These are phyloP conservation scores for Cryptococcus sp. DNA, from an alignment of 1,284 basidiomycete genomes.

Conservation along the genomic window DNA sequence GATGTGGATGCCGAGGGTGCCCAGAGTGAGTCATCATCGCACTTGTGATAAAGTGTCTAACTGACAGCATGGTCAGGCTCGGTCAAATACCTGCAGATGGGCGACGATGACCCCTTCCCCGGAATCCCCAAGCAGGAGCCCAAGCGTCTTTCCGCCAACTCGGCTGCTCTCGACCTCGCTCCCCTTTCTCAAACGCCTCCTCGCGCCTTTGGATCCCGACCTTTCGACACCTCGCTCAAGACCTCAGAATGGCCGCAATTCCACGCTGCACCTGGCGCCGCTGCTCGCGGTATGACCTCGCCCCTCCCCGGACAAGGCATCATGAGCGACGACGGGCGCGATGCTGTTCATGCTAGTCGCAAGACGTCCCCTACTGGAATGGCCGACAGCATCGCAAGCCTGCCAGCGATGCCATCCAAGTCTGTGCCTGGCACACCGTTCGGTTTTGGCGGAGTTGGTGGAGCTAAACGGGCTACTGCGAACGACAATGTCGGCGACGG, in stretches of 20 bases:
- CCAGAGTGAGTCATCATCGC: constrained; percentile 37
- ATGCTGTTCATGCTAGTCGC: constrained; percentile 72
- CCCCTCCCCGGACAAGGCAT: constrained; percentile 62
- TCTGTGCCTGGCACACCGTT: constrained; percentile 52
- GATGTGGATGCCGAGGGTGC: constrained; percentile 51
- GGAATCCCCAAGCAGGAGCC: constrained; percentile 54
- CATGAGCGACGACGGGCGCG: constrained; percentile 54
- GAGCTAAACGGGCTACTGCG: constrained; percentile 39
- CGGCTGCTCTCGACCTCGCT: constrained; percentile 88
- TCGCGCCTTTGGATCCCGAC: constrained; percentile 63
- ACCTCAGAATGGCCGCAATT: constrained; percentile 94
- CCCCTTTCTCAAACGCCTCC: constrained; percentile 80
- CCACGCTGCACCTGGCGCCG: constrained; percentile 57
- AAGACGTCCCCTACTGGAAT: constrained; percentile 48
- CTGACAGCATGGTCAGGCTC: constrained; percentile 62
- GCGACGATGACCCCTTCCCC: constrained; percentile 85
- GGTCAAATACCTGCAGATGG: constrained; percentile 85
- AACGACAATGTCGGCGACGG: constrained; percentile 35
- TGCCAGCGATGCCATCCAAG: constrained; percentile 53
- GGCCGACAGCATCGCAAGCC: constrained; percentile 51
- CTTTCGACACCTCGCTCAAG: constrained; percentile 63
- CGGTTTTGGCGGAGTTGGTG: constrained; percentile 34
- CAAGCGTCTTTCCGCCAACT: constrained; percentile 84
- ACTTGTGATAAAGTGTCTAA: neutral
- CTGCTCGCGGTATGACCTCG: constrained; percentile 46